phyloP scores from a whole-genome alignment of 1,284 basidiomycete genomes.

The Cryptococcus amylolentus region DNA sequence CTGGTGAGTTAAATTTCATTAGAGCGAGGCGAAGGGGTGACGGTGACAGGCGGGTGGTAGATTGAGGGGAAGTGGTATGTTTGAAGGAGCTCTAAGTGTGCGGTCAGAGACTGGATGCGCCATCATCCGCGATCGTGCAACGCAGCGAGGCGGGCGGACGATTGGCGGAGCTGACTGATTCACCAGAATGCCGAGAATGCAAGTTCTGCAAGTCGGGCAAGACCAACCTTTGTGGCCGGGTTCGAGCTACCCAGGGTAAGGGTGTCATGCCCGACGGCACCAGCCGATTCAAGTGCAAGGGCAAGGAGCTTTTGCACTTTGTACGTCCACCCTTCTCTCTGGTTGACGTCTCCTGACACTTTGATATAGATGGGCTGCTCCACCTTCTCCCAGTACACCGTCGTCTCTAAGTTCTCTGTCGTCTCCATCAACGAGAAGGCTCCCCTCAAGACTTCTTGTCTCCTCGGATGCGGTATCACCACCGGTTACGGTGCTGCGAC shows the following conservation, averaged over 20 bases:
- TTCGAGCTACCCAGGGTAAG: conserved; percentile 90
- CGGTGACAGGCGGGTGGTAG: not conserved
- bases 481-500: conserved; percentile 65
- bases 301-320: conserved; percentile 85
- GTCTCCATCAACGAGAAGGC: conserved; percentile 83
- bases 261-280: conserved; percentile 94
- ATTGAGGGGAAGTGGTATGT: no score
- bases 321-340: conserved; percentile 54
- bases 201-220: conserved; percentile 99
- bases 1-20: conserved; percentile 55
- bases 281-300: conserved; percentile 86
- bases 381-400: conserved; percentile 98
- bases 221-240: conserved; percentile 89
- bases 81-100: not conserved
- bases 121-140: no score
- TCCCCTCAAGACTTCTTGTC: conserved; percentile 88
- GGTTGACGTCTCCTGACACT: not conserved
- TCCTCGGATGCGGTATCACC: conserved; percentile 93
- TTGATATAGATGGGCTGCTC: conserved; percentile 85
- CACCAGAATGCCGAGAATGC: conserved; percentile 82
- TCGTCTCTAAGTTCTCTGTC: conserved; percentile 94
- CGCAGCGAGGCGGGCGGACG: no score
- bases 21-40: not conserved
- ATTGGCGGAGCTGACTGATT: not conserved
- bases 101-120: not conserved